Evolutionary conservation across 495 filamentous ascomycete genomes (phyloP), one percentile per base, ranked within the genome.

Genomic region (Lasiosphaeria hispida): DNA sequence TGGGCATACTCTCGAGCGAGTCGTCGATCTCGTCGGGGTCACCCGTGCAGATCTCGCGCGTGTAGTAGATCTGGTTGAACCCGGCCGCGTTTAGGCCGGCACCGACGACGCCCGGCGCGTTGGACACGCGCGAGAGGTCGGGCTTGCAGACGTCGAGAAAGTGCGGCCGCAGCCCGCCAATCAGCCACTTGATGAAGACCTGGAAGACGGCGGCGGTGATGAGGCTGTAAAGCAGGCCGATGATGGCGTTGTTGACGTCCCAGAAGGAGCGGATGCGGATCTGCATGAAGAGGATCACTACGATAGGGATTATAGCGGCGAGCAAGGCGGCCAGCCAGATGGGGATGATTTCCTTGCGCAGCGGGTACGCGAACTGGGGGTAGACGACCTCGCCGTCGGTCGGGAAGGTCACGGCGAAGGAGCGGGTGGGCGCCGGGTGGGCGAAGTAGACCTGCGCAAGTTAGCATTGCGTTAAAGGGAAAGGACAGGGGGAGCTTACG

Each of bases 191-290:
- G 63, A 85, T 62, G 55, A 83, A 77, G 50, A 83, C 78, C 52
- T 81, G 80, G 58, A 85, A 77, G 36, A 83, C 72, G 23, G 78
- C 80, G 13, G 81, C 80, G 10, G 75, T 73, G 68, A 87, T 82
- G 48, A 87, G 69, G 3, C 77, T 73, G 70, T 86, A 86, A 10
- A 86, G 66, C 0, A 87, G 71, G 6, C 85, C 85, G 40, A 86
- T 72, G 43, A 81, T 68, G 35, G 77, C 85, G 57, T 86, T 86
- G 69, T 86, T 87, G 48, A 78, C 67, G 56, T 88, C 85, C 84
- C 84, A 87, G 73, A 87, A 87, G 37, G 78, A 82, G 42, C 83
- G 79, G 36, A 85, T 75, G 9, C 84, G 78, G 56, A 87, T 77
- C 63, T 87, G 83, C 67, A 79, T 74, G 42, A 81, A 62, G 8